Evolutionary conservation across 495 filamentous ascomycete genomes (phyloP).

Genomic region (Xylaria longipes): DNA sequence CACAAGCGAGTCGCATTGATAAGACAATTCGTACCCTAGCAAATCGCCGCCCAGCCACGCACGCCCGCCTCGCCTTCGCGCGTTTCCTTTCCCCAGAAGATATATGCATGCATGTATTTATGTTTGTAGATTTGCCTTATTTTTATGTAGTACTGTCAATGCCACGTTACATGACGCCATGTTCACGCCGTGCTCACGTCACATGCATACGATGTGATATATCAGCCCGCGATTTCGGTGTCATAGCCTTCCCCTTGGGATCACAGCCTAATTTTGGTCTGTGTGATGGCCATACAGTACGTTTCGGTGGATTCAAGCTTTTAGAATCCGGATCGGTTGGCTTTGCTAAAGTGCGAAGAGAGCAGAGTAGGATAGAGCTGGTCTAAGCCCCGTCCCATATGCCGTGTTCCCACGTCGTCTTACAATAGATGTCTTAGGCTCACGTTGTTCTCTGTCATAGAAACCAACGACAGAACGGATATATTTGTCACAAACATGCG

Average conservation of each 20-base stretch:
- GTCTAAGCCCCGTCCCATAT: neutral
- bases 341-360: neutral
- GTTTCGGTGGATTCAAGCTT: neutral
- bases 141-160: neutral
- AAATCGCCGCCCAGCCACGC: neutral
- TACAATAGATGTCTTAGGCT: neutral
- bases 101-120: neutral
- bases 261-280: neutral
- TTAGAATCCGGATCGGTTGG: neutral
- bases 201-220: conserved; percentile 11
- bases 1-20: neutral
- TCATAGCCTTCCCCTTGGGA: neutral
- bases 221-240: neutral
- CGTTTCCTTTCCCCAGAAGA: neutral
- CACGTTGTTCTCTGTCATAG: neutral
- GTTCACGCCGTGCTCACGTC: neutral
- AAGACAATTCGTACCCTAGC: neutral
- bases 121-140: neutral
- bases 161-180: neutral
- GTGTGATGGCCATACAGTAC: neutral
- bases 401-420: neutral
- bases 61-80: neutral
- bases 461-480: too few relatives aligned
- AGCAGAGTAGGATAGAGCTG: neutral
- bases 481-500: too few relatives aligned